Evolutionary conservation across 2,329 filamentous ascomycete genomes (phyloP), one percentile per base, ranked within the genome.

Genomic region (Biscogniauxia mediterranea): DNA sequence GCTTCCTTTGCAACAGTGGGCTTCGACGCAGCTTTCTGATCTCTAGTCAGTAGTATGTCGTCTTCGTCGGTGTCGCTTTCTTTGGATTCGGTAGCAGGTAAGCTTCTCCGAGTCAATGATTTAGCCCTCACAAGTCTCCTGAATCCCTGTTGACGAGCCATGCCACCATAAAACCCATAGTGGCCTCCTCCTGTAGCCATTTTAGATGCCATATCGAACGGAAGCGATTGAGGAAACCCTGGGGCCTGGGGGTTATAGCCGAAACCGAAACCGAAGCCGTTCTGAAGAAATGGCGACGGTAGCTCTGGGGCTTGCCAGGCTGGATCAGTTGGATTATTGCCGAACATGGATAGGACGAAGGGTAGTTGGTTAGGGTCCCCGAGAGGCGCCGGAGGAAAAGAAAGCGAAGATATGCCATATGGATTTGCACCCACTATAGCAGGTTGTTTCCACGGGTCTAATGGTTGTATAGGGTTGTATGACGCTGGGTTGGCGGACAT

Each of bases 291-390:
- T 69, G 19, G 71, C 64, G 19, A 66, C 65, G 46, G 68, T 62
- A 63, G 67, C 55, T 63, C 66, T 1, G 79, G 78, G 0, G 69
- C 69, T 25, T 70, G 70, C 79, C 79, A 81, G 0, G 70, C 63
- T 3, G 78, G 74, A 56, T 81, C 78, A 20, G 71, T 58, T 9
- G 66, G 51, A 25, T 59, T 55, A 13, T 66, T 64, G 13, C 65
- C 59, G 20, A 67, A 64, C 9, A 61, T 21, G 2, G 64, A 62
- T 1, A 28, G 52, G 2, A 65, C 67, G 20, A 69, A 64, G 23
- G n/a, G n/a, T n/a, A n/a, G n/a, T n/a, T n/a, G n/a, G n/a, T n/a
- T n/a, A n/a, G n/a, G n/a, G n/a, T n/a, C n/a, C n/a, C n/a, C n/a
- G n/a, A n/a, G n/a, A n/a, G n/a, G n/a, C n/a, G n/a, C n/a, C n/a